Conservation (phyloP, 2,329 filamentous ascomycete genomes). For the Alternaria rosae region DNA sequence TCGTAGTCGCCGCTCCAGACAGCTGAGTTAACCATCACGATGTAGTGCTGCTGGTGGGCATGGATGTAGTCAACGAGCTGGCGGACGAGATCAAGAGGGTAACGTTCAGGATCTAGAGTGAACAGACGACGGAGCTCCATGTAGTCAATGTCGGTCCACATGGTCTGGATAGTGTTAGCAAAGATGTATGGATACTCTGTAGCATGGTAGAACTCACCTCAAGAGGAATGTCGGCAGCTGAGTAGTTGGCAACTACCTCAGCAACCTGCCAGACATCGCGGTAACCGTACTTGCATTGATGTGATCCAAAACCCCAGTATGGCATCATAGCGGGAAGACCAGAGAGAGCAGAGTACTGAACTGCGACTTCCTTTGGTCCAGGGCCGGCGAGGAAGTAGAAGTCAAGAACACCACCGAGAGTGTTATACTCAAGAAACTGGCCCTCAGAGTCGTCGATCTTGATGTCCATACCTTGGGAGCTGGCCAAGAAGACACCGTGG, state of each 20-base stretch:
- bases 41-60: slow-evolving; percentile 70
- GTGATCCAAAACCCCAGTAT: slow-evolving; percentile 62
- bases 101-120: slow-evolving; percentile 70
- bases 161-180: slow-evolving; percentile 59
- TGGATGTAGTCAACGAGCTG: slow-evolving; percentile 73
- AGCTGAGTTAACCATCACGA: slow-evolving; percentile 81
- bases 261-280: slow-evolving; percentile 68
- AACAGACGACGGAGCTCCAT: slow-evolving; percentile 69
- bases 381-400: slow-evolving; percentile 62
- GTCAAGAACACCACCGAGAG: slow-evolving; percentile 80
- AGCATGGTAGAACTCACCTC: slow-evolving; percentile 23
- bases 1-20: slow-evolving; percentile 57
- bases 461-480: slow-evolving; percentile 68
- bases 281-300: slow-evolving; percentile 60
- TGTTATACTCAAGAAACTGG: slow-evolving; percentile 81
- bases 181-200: neutral
- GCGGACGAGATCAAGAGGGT: slow-evolving; percentile 67
- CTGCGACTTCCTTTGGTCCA: slow-evolving; percentile 55
- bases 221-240: slow-evolving; percentile 65
- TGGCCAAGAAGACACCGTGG: slow-evolving; percentile 48
- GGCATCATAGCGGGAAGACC: slow-evolving; percentile 58
- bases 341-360: slow-evolving; percentile 58
- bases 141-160: slow-evolving; percentile 78
- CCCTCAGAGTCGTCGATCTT: slow-evolving; percentile 71
- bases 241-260: slow-evolving; percentile 72